Evolutionary conservation across 768 basidiomycete genomes (phyloP).

Genomic region (Crassisporium funariophilum): DNA sequence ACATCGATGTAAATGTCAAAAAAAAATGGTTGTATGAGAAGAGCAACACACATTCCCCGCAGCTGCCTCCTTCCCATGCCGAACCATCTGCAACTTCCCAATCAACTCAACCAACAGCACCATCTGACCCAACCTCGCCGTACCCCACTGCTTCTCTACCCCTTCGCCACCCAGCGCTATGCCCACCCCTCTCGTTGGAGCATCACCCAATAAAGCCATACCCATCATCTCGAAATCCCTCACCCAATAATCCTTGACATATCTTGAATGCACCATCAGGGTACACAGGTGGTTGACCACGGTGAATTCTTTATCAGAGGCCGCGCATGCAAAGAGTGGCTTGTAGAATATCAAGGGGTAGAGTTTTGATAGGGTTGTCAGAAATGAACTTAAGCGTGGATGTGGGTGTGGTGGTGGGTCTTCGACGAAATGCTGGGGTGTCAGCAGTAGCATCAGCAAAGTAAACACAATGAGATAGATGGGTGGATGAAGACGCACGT

Average conservation of each 20-base stretch:
- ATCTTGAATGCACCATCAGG: constrained; percentile 51
- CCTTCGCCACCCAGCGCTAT: constrained; percentile 28
- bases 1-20: neutral
- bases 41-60: constrained; percentile 33
- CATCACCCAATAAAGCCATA: constrained; percentile 64
- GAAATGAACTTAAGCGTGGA: constrained; percentile 48
- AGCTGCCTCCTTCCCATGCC: constrained; percentile 42
- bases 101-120: constrained; percentile 66
- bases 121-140: constrained; percentile 62
- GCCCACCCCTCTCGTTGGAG: too few species aligned
- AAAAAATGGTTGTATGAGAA: neutral
- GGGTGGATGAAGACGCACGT: constrained; percentile 38
- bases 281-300: constrained; percentile 61
- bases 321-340: constrained; percentile 69
- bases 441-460: neutral
- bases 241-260: constrained; percentile 66
- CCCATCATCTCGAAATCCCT: constrained; percentile 75
- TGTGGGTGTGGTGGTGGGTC: constrained; percentile 55
- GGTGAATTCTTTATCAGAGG: constrained; percentile 60
- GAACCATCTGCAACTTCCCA: constrained; percentile 45
- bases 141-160: constrained; percentile 40
- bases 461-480: neutral
- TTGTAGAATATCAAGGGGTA: constrained; percentile 72
- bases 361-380: constrained; percentile 49
- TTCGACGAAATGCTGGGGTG: constrained; percentile 50